phyloP scores from a whole-genome alignment of 225 moss, liverwort and hornwort genomes.

The Pleurozium schreberi region DNA sequence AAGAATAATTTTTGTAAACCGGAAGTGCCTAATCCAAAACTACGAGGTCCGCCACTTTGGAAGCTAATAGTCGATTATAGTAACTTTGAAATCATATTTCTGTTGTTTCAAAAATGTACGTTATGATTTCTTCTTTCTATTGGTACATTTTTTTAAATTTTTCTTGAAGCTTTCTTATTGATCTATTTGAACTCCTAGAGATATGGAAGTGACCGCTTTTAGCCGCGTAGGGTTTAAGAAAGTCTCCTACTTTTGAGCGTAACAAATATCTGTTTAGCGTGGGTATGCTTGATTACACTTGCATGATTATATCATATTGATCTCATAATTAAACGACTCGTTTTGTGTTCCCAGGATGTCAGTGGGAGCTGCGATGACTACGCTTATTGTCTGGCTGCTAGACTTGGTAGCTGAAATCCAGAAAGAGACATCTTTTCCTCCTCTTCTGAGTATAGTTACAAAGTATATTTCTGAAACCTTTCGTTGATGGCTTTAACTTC shows the following conservation, averaged over 20 bases:
- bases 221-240: not conserved
- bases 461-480: constrained; percentile 30
- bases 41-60: not conserved
- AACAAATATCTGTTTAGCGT: not conserved
- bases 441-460: constrained; percentile 80
- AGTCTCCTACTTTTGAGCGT: not conserved
- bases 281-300: not conserved
- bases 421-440: constrained; percentile 50
- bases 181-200: not conserved
- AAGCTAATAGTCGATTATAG: not conserved
- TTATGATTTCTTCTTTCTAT: not conserved
- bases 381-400: constrained; percentile 70
- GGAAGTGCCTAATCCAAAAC: not conserved
- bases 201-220: not conserved
- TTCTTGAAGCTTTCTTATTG: not conserved
- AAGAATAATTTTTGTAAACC: not conserved
- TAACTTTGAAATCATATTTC: not conserved
- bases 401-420: constrained; percentile 47
- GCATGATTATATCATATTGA: not conserved
- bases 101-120: not conserved
- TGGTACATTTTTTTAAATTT: not conserved
- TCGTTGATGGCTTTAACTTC: not conserved
- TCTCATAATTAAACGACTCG: not conserved
- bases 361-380: constrained; percentile 79
- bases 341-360: constrained; percentile 61